phyloP scores from a whole-genome alignment of 768 basidiomycete genomes.

The Agaricus blazei region DNA sequence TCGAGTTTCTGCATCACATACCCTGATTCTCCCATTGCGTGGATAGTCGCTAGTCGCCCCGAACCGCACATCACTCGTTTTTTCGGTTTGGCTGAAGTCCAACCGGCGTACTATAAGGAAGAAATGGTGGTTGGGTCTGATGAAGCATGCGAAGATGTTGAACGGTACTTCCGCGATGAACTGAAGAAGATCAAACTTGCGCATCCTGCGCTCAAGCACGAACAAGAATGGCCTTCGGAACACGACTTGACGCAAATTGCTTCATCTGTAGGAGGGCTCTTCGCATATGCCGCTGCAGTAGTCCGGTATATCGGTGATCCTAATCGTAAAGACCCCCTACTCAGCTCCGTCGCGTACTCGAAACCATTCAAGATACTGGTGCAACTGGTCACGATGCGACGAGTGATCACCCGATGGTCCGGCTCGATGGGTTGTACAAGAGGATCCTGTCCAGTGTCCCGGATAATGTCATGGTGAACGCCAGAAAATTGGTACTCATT shows the following conservation, averaged over 20 bases:
- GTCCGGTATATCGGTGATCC: slow-evolving; percentile 17
- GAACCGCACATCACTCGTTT: slow-evolving; percentile 16
- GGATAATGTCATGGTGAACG: too few species aligned
- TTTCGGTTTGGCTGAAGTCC: slow-evolving; percentile 1
- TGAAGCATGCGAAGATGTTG: slow-evolving; percentile 7
- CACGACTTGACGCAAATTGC: slow-evolving; percentile 12
- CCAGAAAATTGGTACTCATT: too few species aligned
- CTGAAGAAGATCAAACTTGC: slow-evolving; percentile 9
- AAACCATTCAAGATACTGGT: neutral
- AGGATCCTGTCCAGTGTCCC: too few species aligned
- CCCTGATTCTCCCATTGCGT: slow-evolving; percentile 11
- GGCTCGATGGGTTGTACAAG: neutral
- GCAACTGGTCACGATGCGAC: neutral
- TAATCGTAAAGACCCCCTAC: neutral
- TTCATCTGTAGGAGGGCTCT: slow-evolving; percentile 17
- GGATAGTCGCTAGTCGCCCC: slow-evolving; percentile 14
- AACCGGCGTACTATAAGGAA: neutral
- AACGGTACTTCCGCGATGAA: neutral
- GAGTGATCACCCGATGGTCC: neutral
- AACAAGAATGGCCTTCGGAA: slow-evolving; percentile 14
- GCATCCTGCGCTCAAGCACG: neutral
- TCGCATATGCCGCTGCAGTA: slow-evolving; percentile 20
- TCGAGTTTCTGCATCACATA: neutral
- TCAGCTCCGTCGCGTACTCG: neutral
- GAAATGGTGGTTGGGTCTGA: neutral